Conservation (phyloP, 139 green algal species). For the Astrephomene gubernaculifera region DNA sequence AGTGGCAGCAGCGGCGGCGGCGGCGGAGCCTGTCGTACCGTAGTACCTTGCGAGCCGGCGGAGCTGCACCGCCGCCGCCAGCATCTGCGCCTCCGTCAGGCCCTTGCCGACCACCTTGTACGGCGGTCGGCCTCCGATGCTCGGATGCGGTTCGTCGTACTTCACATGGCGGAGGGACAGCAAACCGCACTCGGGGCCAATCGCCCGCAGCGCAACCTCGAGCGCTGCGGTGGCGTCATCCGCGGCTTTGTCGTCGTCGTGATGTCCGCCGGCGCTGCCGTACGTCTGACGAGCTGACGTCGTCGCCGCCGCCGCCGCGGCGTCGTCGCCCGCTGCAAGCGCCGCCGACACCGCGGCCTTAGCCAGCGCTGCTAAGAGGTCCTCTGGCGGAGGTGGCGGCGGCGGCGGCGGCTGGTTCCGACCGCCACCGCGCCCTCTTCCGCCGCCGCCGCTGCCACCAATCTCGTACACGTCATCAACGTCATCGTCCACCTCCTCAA, state of each 20-base stretch:
- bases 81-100: not conserved
- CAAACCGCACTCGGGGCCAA: not conserved
- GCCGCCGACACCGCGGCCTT: not conserved
- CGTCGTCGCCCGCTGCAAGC: not conserved
- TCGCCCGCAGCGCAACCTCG: not conserved
- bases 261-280: not conserved
- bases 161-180: not conserved
- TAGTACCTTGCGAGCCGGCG: slow-evolving; percentile 8
- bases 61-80: not conserved
- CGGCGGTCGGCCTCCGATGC: not conserved
- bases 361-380: not conserved
- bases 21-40: not conserved
- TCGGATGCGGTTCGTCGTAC: not conserved
- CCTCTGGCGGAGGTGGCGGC: slow-evolving; percentile 31
- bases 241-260: not conserved
- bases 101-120: not conserved
- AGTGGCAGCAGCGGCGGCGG: not conserved
- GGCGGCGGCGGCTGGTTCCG: not conserved
- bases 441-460: not conserved
- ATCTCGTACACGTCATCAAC: not conserved
- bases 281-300: not conserved
- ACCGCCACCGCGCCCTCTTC: not conserved
- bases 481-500: slow-evolving; percentile 12
- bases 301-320: not conserved
- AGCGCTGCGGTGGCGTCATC: not conserved